Evolutionary conservation across 345 rosid genomes (phyloP).

Genomic region (Gossypium mustelinum): DNA sequence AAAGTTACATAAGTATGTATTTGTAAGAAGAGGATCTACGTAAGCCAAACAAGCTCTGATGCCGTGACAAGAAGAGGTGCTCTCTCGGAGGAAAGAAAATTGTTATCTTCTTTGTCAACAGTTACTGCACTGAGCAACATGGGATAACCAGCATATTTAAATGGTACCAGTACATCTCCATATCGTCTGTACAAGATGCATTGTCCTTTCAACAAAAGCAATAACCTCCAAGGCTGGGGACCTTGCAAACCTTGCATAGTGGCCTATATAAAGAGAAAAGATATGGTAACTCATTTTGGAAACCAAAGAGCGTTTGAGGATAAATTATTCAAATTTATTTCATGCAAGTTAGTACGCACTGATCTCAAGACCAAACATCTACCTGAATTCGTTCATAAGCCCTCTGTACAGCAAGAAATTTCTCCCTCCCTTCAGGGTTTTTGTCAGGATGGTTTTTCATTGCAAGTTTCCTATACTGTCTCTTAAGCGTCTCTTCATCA

Average conservation of each 20-base stretch:
- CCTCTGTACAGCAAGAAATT: slow-evolving; percentile 94
- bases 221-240: slow-evolving; percentile 96
- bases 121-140: slow-evolving; percentile 92
- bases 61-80: slow-evolving; percentile 96
- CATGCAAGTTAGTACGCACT: slow-evolving; percentile 5
- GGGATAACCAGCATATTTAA: slow-evolving; percentile 99
- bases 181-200: slow-evolving; percentile 90
- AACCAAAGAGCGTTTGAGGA: not conserved
- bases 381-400: slow-evolving; percentile 99
- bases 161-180: slow-evolving; percentile 80
- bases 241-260: slow-evolving; percentile 99
- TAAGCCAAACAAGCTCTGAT: slow-evolving; percentile 91
- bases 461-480: slow-evolving; percentile 98
- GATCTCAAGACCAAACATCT: slow-evolving; percentile 17
- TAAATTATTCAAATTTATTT: slow-evolving; percentile 9
- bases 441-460: slow-evolving; percentile 99
- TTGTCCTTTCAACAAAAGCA: slow-evolving; percentile 91
- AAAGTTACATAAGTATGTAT: slow-evolving; percentile 11
- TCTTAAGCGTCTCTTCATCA: slow-evolving; percentile 97
- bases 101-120: slow-evolving; percentile 85
- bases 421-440: slow-evolving; percentile 98
- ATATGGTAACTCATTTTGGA: not conserved
- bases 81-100: slow-evolving; percentile 86
- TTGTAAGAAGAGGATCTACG: slow-evolving; percentile 41
- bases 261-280: slow-evolving; percentile 48